These are phyloP conservation scores for Alternaria viburni DNA, from an alignment of 2,329 filamentous ascomycete genomes.

Conservation along the genomic window DNA sequence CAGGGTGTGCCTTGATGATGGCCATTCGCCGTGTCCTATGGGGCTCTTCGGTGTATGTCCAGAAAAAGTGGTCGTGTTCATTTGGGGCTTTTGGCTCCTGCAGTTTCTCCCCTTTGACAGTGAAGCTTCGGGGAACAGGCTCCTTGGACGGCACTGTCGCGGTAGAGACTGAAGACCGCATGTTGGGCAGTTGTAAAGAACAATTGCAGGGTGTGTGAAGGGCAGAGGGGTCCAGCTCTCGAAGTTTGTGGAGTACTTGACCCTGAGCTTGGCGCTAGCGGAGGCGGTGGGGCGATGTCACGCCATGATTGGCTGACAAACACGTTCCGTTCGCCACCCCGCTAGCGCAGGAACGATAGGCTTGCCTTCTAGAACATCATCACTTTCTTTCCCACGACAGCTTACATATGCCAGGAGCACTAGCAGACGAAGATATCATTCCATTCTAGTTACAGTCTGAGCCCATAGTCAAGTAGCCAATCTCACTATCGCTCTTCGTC, in stretches of 20 bases:
- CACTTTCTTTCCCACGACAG: too few relatives aligned
- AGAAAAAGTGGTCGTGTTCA: slow-evolving; percentile 76
- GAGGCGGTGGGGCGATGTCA: slow-evolving; percentile 10
- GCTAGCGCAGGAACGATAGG: slow-evolving; percentile 6
- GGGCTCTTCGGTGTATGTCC: slow-evolving; percentile 98
- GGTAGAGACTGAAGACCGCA: slow-evolving; percentile 48
- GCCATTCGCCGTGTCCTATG: slow-evolving; percentile 88
- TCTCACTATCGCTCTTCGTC: too few relatives aligned
- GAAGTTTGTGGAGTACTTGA: slow-evolving; percentile 12
- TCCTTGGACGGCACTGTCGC: slow-evolving; percentile 37
- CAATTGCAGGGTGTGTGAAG: slow-evolving; percentile 6
- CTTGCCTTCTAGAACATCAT: neutral
- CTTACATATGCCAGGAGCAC: too few relatives aligned
- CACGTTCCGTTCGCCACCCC: slow-evolving; percentile 4
- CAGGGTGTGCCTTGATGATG: slow-evolving; percentile 97
- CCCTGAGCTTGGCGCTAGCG: slow-evolving; percentile 10
- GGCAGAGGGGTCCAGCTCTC: slow-evolving; percentile 9
- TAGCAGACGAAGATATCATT: too few relatives aligned
- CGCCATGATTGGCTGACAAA: slow-evolving; percentile 15
- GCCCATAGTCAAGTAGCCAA: too few relatives aligned
- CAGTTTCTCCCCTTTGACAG: slow-evolving; percentile 28
- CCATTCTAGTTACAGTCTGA: too few relatives aligned
- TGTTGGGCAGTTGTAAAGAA: slow-evolving; percentile 17
- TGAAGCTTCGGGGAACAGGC: slow-evolving; percentile 30
- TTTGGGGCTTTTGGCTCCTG: slow-evolving; percentile 17